Percentiles rank a stretch among this genome's conserved stretches.
Evolutionary conservation across 257 asterid genomes (phyloP).

Genomic region (Nicotiana noctiflora): DNA sequence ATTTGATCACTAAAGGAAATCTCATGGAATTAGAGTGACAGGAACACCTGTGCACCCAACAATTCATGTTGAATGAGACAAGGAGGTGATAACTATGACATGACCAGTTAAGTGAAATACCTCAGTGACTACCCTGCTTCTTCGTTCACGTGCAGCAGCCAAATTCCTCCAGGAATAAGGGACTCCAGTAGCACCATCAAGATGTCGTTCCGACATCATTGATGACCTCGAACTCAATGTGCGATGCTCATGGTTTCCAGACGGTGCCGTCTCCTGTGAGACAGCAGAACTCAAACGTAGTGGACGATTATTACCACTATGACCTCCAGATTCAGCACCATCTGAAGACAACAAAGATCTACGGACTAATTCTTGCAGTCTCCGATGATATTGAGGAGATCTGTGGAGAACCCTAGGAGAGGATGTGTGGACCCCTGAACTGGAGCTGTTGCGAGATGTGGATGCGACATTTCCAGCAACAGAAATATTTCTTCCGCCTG

Average conservation of each 20-base stretch:
- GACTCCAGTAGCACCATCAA: constrained; percentile 46
- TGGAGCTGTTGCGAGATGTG: constrained; percentile 32
- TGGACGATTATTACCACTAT: constrained; percentile 30
- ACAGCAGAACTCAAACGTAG: constrained; percentile 33
- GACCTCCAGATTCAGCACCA: constrained; percentile 47
- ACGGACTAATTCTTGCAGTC: constrained; percentile 60
- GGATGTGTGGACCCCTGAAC: constrained; percentile 35
- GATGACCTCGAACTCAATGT: constrained; percentile 45
- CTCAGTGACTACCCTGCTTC: constrained; percentile 73
- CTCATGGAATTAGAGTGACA: background rate
- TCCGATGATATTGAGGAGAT: constrained; percentile 48
- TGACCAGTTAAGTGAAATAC: constrained; percentile 21
- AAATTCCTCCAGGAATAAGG: constrained; percentile 47
- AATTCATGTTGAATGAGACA: background rate
- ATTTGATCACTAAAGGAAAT: background rate
- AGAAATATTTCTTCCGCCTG: constrained; percentile 30
- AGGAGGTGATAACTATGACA: background rate
- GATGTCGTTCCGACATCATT: constrained; percentile 57
- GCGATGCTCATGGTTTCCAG: constrained; percentile 42
- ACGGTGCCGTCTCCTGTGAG: constrained; percentile 32
- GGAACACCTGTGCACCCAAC: background rate
- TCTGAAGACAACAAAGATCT: constrained; percentile 54
- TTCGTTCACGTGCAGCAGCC: constrained; percentile 66
- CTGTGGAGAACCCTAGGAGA: constrained; percentile 50
- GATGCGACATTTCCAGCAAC: constrained; percentile 38